These are phyloP conservation scores for Alternaria burnsii DNA, from an alignment of 2,329 filamentous ascomycete genomes.

Conservation along the genomic window DNA sequence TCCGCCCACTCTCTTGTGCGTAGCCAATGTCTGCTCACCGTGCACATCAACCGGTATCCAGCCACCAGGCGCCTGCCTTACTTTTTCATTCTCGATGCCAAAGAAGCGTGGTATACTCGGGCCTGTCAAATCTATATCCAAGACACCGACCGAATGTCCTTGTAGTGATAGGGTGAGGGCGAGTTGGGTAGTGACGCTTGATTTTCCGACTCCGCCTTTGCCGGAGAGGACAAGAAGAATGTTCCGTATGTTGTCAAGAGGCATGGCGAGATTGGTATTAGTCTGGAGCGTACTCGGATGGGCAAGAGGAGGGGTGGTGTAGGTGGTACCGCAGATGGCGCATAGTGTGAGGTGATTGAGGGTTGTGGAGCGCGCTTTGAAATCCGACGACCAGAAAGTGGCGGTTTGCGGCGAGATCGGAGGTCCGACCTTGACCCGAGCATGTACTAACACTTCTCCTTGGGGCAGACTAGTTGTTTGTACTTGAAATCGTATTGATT, in stretches of 20 bases:
- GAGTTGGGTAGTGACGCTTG: constrained; percentile 94
- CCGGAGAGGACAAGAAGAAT: constrained; percentile 88
- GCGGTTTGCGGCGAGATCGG: constrained; percentile 40
- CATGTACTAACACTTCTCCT: not conserved
- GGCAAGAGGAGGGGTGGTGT: not conserved
- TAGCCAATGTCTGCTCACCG: constrained; percentile 54
- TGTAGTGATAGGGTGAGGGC: constrained; percentile 86
- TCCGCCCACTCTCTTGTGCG: constrained; percentile 18
- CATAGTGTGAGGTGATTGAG: constrained; percentile 29
- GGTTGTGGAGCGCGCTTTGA: constrained; percentile 42
- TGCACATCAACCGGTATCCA: constrained; percentile 93
- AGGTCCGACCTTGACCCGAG: constrained; percentile 23
- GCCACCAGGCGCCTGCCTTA: constrained; percentile 88
- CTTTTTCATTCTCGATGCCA: constrained; percentile 85
- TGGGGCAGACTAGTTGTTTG: not conserved
- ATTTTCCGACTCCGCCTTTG: constrained; percentile 98
- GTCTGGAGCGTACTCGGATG: constrained; percentile 24
- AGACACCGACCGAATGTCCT: constrained; percentile 89
- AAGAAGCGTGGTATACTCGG: constrained; percentile 97
- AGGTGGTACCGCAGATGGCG: constrained; percentile 14
- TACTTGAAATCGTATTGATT: no score
- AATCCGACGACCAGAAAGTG: constrained; percentile 38
- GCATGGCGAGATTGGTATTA: constrained; percentile 61
- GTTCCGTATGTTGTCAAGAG: constrained; percentile 75
- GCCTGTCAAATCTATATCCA: constrained; percentile 95